Conservation (phyloP, 2,329 filamentous ascomycete genomes). For the Apiospora saccharicola region DNA sequence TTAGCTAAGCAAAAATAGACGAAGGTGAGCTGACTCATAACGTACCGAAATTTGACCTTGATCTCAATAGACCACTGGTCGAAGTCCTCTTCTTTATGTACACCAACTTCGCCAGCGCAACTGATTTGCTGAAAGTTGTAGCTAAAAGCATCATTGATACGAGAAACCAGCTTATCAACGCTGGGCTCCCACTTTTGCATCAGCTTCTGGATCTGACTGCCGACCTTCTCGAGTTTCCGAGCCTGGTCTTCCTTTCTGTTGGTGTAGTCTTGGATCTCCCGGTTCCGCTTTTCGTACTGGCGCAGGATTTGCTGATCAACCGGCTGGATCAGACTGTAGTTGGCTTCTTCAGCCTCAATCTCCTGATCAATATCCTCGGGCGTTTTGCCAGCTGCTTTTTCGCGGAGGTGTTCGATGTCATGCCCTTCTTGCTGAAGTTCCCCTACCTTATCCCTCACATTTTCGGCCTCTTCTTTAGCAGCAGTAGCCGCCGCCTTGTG, state of each 20-base stretch:
- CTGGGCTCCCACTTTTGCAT: constrained; percentile 82
- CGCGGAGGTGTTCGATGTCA: constrained; percentile 49
- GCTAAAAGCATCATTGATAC: constrained; percentile 90
- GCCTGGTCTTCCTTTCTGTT: constrained; percentile 62
- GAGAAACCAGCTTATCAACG: constrained; percentile 77
- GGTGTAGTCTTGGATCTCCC: constrained; percentile 72
- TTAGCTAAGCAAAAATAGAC: neutral
- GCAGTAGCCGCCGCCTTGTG: constrained; percentile 50
- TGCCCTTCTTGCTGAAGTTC: constrained; percentile 41
- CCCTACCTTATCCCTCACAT: constrained; percentile 48
- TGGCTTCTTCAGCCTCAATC: constrained; percentile 75
- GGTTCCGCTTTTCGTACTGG: constrained; percentile 77
- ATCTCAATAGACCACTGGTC: constrained; percentile 94
- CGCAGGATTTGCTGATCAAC: constrained; percentile 78
- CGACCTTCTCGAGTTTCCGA: constrained; percentile 61
- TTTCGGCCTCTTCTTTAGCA: constrained; percentile 43
- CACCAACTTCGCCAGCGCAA: constrained; percentile 87
- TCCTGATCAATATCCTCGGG: constrained; percentile 74
- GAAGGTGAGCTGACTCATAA: constrained; percentile 26
- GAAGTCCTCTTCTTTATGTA: constrained; percentile 93
- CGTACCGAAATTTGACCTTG: constrained; percentile 90
- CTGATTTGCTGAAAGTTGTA: constrained; percentile 95
- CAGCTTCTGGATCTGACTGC: constrained; percentile 68
- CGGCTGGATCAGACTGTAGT: constrained; percentile 81
- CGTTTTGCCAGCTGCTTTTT: constrained; percentile 57